A percentile compares a stretch with the other conserved stretches of the same genome.
Conservation (phyloP, 306 rosid genomes). For the Morella rubra region DNA sequence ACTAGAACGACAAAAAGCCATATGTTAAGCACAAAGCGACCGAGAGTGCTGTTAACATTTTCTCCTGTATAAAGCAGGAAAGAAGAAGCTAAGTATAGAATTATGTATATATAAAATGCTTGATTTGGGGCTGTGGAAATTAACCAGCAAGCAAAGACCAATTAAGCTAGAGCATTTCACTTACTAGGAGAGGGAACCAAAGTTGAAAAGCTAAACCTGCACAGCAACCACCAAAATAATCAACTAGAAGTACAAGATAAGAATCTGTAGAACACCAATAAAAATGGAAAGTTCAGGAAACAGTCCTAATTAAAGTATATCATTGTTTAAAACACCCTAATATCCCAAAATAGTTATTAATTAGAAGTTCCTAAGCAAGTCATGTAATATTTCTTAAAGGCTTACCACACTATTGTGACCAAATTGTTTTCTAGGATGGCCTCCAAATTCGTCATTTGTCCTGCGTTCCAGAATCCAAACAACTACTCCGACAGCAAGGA, state of each 20-base stretch:
- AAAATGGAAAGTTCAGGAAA: not conserved
- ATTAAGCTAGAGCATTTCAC: constrained; percentile 30
- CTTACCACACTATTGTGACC: constrained; percentile 71
- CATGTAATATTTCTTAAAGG: not conserved
- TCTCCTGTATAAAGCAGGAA: constrained; percentile 51
- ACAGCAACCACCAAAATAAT: not conserved
- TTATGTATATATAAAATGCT: too few species aligned
- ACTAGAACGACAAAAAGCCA: constrained; percentile 95
- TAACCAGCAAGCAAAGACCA: constrained; percentile 17
- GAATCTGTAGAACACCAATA: too few species aligned
- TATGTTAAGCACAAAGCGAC: constrained; percentile 77
- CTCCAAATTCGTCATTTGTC: constrained; percentile 79
- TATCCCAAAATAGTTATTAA: too few species aligned
- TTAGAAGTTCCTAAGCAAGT: not conserved
- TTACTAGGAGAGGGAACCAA: constrained; percentile 78
- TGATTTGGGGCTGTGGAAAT: too few species aligned
- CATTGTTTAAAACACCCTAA: too few species aligned
- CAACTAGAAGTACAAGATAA: not conserved
- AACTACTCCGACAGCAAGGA: constrained; percentile 71
- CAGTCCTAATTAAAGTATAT: too few species aligned
- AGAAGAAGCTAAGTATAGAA: not conserved
- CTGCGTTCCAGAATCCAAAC: constrained; percentile 96
- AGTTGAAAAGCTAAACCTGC: constrained; percentile 71
- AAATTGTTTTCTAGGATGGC: constrained; percentile 81
- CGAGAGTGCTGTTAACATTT: constrained; percentile 82